phyloP scores from a whole-genome alignment of 1,284 basidiomycete species.

The Schizophyllum amplum region DNA sequence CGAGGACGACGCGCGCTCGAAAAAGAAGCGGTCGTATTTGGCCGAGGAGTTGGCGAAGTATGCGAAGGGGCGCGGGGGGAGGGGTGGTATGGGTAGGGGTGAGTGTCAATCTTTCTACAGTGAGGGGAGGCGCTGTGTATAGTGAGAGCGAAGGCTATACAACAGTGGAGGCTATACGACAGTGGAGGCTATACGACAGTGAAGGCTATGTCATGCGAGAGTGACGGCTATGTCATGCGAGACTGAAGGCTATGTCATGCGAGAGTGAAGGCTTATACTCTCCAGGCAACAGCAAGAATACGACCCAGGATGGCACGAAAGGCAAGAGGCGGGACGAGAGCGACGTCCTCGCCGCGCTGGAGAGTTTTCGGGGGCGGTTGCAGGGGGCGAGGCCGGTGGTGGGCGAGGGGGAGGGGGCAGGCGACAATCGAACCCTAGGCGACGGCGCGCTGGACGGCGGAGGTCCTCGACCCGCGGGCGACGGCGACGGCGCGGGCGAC shows the following conservation, averaged over 20 bases:
- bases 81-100: background rate
- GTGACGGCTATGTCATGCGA: too few species aligned
- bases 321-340: constrained; percentile 65
- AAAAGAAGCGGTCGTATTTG: constrained; percentile 64
- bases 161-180: too few species aligned
- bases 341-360: constrained; percentile 67
- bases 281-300: background rate
- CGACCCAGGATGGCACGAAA: too few species aligned
- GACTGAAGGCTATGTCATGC: too few species aligned
- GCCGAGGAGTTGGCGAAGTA: constrained; percentile 80
- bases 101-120: background rate
- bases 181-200: too few species aligned
- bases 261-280: too few species aligned
- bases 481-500: background rate
- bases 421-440: constrained; percentile 5
- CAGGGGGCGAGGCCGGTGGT: constrained; percentile 35
- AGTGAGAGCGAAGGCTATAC: too few species aligned
- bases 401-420: constrained; percentile 12
- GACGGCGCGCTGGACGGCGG: constrained; percentile 12
- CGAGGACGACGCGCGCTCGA: constrained; percentile 48
- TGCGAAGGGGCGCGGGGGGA: constrained; percentile 51
- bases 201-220: too few species aligned
- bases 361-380: constrained; percentile 66
- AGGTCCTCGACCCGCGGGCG: background rate
- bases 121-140: too few species aligned